phyloP scores from a whole-genome alignment of 2,329 filamentous ascomycete genomes.

The Didymella keratinophila region DNA sequence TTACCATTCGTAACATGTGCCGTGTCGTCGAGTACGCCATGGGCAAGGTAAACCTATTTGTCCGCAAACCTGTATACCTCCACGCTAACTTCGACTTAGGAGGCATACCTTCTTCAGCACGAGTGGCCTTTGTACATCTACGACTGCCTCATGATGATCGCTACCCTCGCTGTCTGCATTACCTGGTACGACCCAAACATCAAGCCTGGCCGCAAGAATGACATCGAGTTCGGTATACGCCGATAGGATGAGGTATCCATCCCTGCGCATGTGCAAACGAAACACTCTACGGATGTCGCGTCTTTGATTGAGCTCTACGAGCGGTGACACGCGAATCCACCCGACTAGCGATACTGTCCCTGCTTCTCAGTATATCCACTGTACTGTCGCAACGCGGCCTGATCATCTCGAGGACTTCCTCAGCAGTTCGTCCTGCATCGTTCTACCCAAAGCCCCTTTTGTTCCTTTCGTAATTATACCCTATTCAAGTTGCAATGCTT shows the following conservation, averaged over 20 bases:
- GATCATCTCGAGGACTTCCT: background rate
- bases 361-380: background rate
- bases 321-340: background rate
- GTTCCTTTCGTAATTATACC: background rate
- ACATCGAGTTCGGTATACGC: slow-evolving; percentile 31
- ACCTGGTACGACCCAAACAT: slow-evolving; percentile 41
- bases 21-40: slow-evolving; percentile 58
- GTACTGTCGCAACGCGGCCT: too few relatives aligned
- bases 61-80: background rate
- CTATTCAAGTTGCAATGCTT: background rate
- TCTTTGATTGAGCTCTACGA: slow-evolving; percentile 21
- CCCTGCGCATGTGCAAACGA: background rate
- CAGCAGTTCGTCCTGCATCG: background rate
- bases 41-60: slow-evolving; percentile 31
- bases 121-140: slow-evolving; percentile 42
- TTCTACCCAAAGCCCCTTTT: background rate
- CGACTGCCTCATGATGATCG: slow-evolving; percentile 39
- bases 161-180: slow-evolving; percentile 35
- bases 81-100: slow-evolving; percentile 25
- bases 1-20: slow-evolving; percentile 58
- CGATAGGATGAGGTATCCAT: slow-evolving; percentile 18
- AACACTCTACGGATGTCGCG: slow-evolving; percentile 8
- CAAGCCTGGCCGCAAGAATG: slow-evolving; percentile 27
- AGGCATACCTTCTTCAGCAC: slow-evolving; percentile 35
- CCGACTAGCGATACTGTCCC: too few relatives aligned